Conservation (phyloP, 1,284 basidiomycete species). For the Cystobasidium slooffiae region DNA sequence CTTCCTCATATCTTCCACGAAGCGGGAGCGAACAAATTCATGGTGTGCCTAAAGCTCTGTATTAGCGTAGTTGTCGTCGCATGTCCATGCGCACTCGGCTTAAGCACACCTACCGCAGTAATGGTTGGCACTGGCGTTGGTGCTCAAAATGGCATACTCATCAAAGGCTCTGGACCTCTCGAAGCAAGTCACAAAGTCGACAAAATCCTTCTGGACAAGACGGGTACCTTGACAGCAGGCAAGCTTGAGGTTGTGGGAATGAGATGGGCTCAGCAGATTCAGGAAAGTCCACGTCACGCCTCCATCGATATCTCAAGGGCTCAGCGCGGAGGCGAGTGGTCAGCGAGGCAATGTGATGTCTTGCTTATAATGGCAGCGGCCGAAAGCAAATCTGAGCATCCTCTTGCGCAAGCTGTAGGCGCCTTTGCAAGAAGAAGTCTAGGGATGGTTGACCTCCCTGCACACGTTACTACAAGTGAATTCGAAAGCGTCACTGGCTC, state of each 20-base stretch:
- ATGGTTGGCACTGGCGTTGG: constrained; percentile 99
- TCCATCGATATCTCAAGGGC: constrained; percentile 18
- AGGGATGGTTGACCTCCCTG: constrained; percentile 59
- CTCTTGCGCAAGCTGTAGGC: constrained; percentile 89
- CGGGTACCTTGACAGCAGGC: constrained; percentile 92
- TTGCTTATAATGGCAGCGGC: constrained; percentile 74
- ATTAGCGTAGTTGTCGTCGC: constrained; percentile 98
- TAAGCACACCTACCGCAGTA: constrained; percentile 96
- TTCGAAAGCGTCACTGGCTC: constrained; percentile 90
- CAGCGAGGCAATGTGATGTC: constrained; percentile 50
- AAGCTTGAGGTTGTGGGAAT: constrained; percentile 74
- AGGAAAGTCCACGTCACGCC: neutral
- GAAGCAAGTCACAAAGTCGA: constrained; percentile 85
- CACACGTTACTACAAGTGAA: constrained; percentile 60
- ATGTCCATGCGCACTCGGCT: constrained; percentile 94
- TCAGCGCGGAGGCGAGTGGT: constrained; percentile 22
- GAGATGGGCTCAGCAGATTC: constrained; percentile 66
- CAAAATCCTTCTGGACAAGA: constrained; percentile 92
- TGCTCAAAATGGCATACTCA: constrained; percentile 94
- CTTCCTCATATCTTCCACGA: constrained; percentile 83
- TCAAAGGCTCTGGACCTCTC: constrained; percentile 93
- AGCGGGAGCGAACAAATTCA: constrained; percentile 81
- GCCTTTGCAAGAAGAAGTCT: constrained; percentile 74
- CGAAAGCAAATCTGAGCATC: constrained; percentile 92
- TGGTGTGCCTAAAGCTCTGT: constrained; percentile 94